Percentiles rank a stretch among this genome's conserved stretches.
phyloP scores from a whole-genome alignment of 2,329 filamentous ascomycete genomes.

The Talaromyces sp. region DNA sequence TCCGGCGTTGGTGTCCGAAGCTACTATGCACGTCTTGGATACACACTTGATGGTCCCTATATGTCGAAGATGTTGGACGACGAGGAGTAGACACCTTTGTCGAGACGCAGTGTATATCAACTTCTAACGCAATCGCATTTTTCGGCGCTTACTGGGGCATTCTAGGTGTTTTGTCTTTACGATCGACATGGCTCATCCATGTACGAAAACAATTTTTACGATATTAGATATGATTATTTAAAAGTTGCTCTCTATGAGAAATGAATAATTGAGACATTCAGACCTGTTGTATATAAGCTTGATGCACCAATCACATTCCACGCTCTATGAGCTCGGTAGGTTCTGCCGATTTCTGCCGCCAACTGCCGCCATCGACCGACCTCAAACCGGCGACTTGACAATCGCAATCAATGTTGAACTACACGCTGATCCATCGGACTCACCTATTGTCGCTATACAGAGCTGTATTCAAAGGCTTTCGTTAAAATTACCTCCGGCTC shows the following conservation, averaged over 20 bases:
- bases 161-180: neutral
- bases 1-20: conserved; percentile 95
- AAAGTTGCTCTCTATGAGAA: neutral
- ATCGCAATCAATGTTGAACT: neutral
- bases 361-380: conserved; percentile 7
- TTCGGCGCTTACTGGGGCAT: conserved; percentile 10
- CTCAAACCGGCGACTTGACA: neutral
- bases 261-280: neutral
- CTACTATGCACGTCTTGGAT: conserved; percentile 91
- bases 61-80: conserved; percentile 54
- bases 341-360: conserved; percentile 13
- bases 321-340: neutral
- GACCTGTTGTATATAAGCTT: neutral
- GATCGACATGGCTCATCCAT: neutral
- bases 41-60: conserved; percentile 88
- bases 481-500: neutral
- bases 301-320: neutral
- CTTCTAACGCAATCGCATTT: conserved; percentile 11
- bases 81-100: conserved; percentile 8
- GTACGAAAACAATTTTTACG: conserved; percentile 2
- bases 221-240: neutral
- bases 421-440: neutral
- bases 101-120: neutral
- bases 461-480: neutral
- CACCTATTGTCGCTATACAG: neutral